phyloP scores from a whole-genome alignment of 1,284 basidiomycete genomes.

The Cryptococcus sp. region DNA sequence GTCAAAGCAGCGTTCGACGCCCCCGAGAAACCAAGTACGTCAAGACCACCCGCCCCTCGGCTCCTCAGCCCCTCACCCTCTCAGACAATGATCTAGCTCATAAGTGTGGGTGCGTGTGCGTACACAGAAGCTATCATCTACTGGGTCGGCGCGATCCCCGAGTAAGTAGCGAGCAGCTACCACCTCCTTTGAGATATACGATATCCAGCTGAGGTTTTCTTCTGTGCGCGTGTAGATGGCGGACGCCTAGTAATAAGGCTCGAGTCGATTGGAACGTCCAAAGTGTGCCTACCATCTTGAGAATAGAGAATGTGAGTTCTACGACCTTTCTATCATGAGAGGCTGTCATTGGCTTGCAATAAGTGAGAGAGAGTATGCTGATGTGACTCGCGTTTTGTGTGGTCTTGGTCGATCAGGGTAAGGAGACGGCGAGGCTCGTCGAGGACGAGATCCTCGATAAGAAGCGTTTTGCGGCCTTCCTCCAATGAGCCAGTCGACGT shows the following conservation, averaged over 20 bases:
- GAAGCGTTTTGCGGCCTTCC: slow-evolving; percentile 33
- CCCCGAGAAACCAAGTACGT: slow-evolving; percentile 58
- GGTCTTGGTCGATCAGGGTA: slow-evolving; percentile 52
- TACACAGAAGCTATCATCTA: slow-evolving; percentile 62
- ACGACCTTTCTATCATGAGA: no score
- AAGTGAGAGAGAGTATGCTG: background rate
- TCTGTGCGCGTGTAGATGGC: slow-evolving; percentile 26
- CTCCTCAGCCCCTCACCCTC: background rate
- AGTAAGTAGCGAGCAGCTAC: slow-evolving; percentile 59
- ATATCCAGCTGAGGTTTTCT: background rate
- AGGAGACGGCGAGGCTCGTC: slow-evolving; percentile 63
- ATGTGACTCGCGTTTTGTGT: background rate
- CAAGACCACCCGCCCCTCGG: background rate
- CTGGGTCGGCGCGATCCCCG: slow-evolving; percentile 69
- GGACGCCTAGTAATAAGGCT: slow-evolving; percentile 60
- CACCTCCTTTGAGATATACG: background rate
- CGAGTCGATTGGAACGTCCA: slow-evolving; percentile 67
- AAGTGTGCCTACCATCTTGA: slow-evolving; percentile 72
- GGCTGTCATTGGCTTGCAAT: no score
- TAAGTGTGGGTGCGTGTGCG: slow-evolving; percentile 1
- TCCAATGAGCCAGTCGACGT: slow-evolving; percentile 16
- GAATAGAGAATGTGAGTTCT: slow-evolving; percentile 64
- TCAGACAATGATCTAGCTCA: background rate
- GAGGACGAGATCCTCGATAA: slow-evolving; percentile 59
- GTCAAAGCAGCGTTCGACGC: slow-evolving; percentile 63